These are phyloP conservation scores for Helotiales sp. DNA, from an alignment of 2,329 filamentous ascomycete genomes.

Conservation along the genomic window DNA sequence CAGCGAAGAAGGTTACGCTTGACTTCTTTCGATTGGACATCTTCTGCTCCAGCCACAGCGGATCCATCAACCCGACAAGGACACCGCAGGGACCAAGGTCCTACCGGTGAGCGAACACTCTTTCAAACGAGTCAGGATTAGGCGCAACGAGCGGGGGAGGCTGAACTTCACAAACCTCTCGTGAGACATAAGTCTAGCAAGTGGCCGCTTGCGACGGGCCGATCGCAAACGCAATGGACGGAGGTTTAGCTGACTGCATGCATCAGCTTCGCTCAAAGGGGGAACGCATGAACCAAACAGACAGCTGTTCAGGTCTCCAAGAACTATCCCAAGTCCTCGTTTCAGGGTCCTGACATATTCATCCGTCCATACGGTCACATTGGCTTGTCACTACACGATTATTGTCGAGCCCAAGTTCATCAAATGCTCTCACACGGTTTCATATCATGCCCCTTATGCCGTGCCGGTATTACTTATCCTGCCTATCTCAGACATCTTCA, in stretches of 20 bases:
- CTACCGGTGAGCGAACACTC: not conserved
- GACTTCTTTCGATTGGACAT: not conserved
- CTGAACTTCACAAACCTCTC: not conserved
- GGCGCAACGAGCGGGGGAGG: not conserved
- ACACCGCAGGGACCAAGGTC: not conserved
- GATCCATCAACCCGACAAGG: not conserved
- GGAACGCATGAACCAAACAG: not conserved
- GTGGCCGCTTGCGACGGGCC: conserved; percentile 1
- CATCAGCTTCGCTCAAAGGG: not conserved
- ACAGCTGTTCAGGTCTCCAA: not conserved
- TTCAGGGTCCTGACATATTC: not conserved
- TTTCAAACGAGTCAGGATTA: not conserved
- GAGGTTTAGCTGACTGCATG: conserved; percentile 4
- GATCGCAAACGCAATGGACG: not conserved
- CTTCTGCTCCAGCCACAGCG: not conserved
- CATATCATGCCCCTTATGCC: not conserved
- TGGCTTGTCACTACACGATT: not conserved
- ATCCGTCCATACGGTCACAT: conserved; percentile 1
- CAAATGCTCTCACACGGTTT: not conserved
- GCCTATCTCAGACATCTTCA: not conserved
- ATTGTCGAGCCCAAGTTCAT: not conserved
- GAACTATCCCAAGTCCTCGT: not conserved
- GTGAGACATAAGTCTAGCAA: not conserved
- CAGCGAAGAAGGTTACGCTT: not conserved
- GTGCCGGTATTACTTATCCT: not conserved